A percentile compares a stretch with the other conserved stretches of the same genome.
Evolutionary conservation across 495 filamentous ascomycete genomes (phyloP).

Genomic region (Physcia stellaris): DNA sequence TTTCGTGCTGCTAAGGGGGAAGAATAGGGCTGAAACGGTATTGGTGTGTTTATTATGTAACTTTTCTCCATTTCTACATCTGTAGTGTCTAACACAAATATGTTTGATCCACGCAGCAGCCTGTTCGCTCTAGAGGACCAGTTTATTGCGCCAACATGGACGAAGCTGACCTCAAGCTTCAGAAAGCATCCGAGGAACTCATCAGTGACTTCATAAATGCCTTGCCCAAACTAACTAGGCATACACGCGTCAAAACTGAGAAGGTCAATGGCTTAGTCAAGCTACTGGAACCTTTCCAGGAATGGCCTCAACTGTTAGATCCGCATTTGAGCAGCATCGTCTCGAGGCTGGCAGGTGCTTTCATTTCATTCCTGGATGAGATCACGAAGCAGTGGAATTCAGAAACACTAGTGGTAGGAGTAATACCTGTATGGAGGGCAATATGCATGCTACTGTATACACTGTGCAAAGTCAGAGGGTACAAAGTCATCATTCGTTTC

Average conservation of each 20-base stretch:
- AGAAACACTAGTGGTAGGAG: conserved; percentile 22
- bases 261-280: conserved; percentile 9
- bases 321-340: conserved; percentile 64
- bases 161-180: conserved; percentile 60
- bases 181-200: conserved; percentile 54
- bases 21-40: too few species aligned
- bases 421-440: conserved; percentile 49
- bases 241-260: conserved; percentile 13
- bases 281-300: conserved; percentile 77
- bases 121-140: too few species aligned
- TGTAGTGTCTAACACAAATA: too few species aligned
- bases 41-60: too few species aligned
- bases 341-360: conserved; percentile 56
- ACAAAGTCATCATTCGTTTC: conserved; percentile 83
- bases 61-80: too few species aligned
- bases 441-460: conserved; percentile 72
- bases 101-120: too few species aligned
- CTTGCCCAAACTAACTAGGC: conserved; percentile 37
- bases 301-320: conserved; percentile 92
- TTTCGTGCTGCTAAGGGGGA: too few species aligned
- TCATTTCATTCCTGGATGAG: conserved; percentile 48
- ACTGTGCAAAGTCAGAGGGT: conserved; percentile 86
- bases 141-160: too few species aligned
- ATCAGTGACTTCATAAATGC: conserved; percentile 48
- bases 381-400: conserved; percentile 20